Evolutionary conservation across 2,329 filamentous ascomycete species (phyloP).

Genomic region (Botryotinia narcissicola): DNA sequence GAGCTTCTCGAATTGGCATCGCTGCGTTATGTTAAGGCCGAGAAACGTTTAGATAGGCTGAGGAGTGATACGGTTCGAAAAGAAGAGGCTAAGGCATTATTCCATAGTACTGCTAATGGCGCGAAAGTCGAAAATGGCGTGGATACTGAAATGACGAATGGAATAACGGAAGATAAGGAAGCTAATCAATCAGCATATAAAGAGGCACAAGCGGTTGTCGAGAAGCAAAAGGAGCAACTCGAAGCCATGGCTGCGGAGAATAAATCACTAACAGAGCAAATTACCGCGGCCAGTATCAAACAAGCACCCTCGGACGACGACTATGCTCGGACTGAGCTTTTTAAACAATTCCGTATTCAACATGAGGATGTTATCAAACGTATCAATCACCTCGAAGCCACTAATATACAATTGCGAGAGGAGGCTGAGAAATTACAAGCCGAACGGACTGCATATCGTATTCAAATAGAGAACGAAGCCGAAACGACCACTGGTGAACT

Average conservation of each 20-base stretch:
- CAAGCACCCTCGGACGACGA: conserved; percentile 85
- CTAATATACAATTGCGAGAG: conserved; percentile 79
- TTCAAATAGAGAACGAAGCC: conserved; percentile 77
- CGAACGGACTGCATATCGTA: conserved; percentile 79
- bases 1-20: conserved; percentile 87
- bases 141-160: conserved; percentile 45
- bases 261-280: conserved; percentile 70
- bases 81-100: conserved; percentile 82
- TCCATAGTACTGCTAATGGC: conserved; percentile 44
- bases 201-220: conserved; percentile 71
- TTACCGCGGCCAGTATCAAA: conserved; percentile 68
- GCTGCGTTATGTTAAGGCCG: conserved; percentile 87
- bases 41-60: conserved; percentile 87
- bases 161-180: conserved; percentile 54
- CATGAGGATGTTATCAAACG: conserved; percentile 91
- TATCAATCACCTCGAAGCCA: conserved; percentile 86
- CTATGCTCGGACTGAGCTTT: conserved; percentile 87
- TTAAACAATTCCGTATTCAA: conserved; percentile 85
- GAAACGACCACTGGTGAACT: conserved; percentile 71
- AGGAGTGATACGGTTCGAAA: conserved; percentile 90
- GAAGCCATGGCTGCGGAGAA: conserved; percentile 77
- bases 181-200: conserved; percentile 74
- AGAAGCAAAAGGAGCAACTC: conserved; percentile 86
- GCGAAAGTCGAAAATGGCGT: conserved; percentile 46
- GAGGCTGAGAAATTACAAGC: conserved; percentile 82